Conservation (phyloP, 2,329 filamentous ascomycete genomes). For the Exophiala spinifera region DNA sequence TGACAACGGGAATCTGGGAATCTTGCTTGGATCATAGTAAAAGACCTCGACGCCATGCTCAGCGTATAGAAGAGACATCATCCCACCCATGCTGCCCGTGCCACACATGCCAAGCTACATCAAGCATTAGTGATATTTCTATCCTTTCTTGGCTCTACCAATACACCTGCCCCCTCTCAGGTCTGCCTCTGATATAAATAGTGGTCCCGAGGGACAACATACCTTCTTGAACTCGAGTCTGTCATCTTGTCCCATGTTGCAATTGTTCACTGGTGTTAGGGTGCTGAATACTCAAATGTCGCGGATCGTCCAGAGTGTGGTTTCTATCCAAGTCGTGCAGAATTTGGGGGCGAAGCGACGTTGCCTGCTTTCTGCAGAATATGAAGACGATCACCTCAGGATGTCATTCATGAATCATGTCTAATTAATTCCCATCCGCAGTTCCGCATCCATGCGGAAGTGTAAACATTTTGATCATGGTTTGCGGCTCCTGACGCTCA, state of each 20-base stretch:
- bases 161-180: background rate
- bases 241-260: slow-evolving; percentile 6
- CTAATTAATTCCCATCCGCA: background rate
- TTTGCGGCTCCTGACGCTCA: slow-evolving; percentile 4
- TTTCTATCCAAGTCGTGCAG: too few species aligned
- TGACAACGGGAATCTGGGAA: background rate
- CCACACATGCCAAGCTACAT: slow-evolving; percentile 35
- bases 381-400: too few species aligned
- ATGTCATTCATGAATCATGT: background rate
- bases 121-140: background rate
- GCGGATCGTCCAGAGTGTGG: too few species aligned
- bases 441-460: background rate
- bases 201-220: background rate
- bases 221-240: slow-evolving; percentile 17
- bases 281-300: too few species aligned
- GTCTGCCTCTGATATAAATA: background rate
- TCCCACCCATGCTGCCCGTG: slow-evolving; percentile 59
- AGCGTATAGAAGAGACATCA: slow-evolving; percentile 58
- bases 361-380: too few species aligned
- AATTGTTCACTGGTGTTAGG: too few species aligned
- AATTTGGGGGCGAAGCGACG: too few species aligned
- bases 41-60: slow-evolving; percentile 56
- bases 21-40: slow-evolving; percentile 49
- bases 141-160: background rate
- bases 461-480: background rate